A percentile compares a stretch with the other conserved stretches of the same genome.
phyloP scores from a whole-genome alignment of 1,139 yeast species.

The Geotrichum citri-aurantii region DNA sequence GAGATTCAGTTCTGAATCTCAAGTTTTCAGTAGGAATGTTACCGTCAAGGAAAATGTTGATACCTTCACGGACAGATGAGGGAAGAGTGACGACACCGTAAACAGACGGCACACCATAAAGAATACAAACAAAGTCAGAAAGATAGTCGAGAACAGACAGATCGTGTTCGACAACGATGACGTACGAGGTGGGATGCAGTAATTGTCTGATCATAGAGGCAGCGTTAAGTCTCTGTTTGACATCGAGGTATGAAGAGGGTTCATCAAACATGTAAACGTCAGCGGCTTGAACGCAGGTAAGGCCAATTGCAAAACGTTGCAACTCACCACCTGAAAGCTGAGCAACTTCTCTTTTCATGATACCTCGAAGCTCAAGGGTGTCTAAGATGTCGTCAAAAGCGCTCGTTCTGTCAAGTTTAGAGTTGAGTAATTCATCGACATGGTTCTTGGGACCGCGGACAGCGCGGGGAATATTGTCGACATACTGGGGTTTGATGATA shows the following conservation, averaged over 20 bases:
- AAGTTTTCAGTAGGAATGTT: constrained; percentile 94
- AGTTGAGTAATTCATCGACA: constrained; percentile 77
- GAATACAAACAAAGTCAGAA: constrained; percentile 91
- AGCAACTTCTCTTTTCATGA: constrained; percentile 77
- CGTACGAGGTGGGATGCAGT: constrained; percentile 65
- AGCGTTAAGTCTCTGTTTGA: constrained; percentile 96
- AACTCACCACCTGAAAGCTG: constrained; percentile 97
- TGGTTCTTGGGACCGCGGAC: constrained; percentile 83
- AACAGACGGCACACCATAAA: constrained; percentile 96
- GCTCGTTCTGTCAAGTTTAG: constrained; percentile 64
- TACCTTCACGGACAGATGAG: constrained; percentile 95
- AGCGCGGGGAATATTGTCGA: constrained; percentile 94
- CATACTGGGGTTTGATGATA: constrained; percentile 95
- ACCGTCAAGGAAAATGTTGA: constrained; percentile 95
- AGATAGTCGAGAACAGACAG: constrained; percentile 92
- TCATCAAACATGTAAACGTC: constrained; percentile 98
- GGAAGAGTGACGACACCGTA: constrained; percentile 98
- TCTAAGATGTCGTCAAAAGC: constrained; percentile 57
- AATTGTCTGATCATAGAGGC: constrained; percentile 89
- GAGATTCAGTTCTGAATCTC: constrained; percentile 92
- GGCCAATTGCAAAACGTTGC: constrained; percentile 96
- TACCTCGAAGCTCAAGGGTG: constrained; percentile 64
- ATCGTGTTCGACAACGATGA: constrained; percentile 97
- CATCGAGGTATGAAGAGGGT: constrained; percentile 97
- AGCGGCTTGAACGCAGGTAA: constrained; percentile 93